Evolutionary conservation across 2,329 filamentous ascomycete species (phyloP).

Genomic region (Paramyrothecium roridum): DNA sequence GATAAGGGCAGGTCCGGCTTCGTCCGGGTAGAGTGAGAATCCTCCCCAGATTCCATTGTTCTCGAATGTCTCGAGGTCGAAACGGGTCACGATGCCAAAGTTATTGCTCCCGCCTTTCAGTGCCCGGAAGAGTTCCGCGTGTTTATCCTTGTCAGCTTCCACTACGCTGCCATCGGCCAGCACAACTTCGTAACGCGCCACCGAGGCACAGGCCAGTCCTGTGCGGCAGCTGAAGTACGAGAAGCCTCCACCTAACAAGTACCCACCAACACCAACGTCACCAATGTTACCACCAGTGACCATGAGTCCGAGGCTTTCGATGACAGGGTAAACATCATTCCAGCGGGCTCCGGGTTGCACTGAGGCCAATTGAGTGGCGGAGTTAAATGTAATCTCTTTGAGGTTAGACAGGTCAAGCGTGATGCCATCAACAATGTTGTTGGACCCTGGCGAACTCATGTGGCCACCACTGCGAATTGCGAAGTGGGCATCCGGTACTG

Average conservation of each 20-base stretch:
- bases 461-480: background rate
- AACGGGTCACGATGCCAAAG: conserved; percentile 10
- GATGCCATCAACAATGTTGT: background rate
- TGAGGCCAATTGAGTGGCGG: background rate
- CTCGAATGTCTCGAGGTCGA: background rate
- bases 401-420: background rate
- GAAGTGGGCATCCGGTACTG: background rate
- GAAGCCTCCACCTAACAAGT: conserved; percentile 19
- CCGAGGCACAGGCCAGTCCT: conserved; percentile 18
- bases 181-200: background rate
- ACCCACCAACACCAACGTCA: conserved; percentile 5
- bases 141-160: conserved; percentile 3
- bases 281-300: background rate
- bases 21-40: background rate
- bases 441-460: background rate
- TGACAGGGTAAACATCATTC: background rate
- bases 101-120: conserved; percentile 11
- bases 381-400: background rate
- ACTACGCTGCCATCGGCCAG: background rate
- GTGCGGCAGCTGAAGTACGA: conserved; percentile 15
- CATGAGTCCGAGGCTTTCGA: background rate
- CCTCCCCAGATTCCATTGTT: background rate
- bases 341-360: background rate
- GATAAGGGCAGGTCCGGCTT: background rate
- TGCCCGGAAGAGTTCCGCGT: conserved; percentile 7